phyloP scores from a whole-genome alignment of 495 filamentous ascomycete species.

The Neurospora sp. region DNA sequence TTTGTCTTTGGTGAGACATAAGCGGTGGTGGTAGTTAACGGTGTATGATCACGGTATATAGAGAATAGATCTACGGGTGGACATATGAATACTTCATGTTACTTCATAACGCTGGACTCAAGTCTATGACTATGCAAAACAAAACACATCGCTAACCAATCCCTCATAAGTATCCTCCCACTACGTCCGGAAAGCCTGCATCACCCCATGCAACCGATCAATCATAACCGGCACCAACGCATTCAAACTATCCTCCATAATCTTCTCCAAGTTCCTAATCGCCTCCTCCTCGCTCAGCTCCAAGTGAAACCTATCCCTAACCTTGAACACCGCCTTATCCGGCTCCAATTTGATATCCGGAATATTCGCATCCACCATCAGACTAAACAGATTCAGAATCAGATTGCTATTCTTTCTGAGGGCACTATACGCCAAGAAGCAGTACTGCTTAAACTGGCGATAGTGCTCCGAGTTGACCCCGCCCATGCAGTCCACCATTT shows the following conservation, averaged over 20 bases:
- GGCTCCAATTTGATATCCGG: conserved; percentile 89
- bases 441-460: conserved; percentile 82
- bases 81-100: neutral
- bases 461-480: conserved; percentile 71
- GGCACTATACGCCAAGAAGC: conserved; percentile 89
- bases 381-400: conserved; percentile 89
- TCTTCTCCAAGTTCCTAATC: conserved; percentile 69
- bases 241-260: conserved; percentile 84
- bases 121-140: neutral
- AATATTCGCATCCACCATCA: conserved; percentile 97
- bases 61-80: neutral
- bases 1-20: conserved; percentile 60
- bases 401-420: conserved; percentile 80
- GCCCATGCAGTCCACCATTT: conserved; percentile 99
- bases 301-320: conserved; percentile 85
- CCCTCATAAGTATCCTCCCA: neutral
- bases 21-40: neutral
- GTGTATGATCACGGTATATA: neutral
- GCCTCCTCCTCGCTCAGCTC: conserved; percentile 93
- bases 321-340: conserved; percentile 86
- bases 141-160: neutral
- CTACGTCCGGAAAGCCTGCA: conserved; percentile 78
- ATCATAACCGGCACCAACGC: conserved; percentile 87
- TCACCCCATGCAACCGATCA: conserved; percentile 87
- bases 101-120: neutral